Evolutionary conservation across 2,329 filamentous ascomycete species (phyloP).

Genomic region (Talaromyces sp.): DNA sequence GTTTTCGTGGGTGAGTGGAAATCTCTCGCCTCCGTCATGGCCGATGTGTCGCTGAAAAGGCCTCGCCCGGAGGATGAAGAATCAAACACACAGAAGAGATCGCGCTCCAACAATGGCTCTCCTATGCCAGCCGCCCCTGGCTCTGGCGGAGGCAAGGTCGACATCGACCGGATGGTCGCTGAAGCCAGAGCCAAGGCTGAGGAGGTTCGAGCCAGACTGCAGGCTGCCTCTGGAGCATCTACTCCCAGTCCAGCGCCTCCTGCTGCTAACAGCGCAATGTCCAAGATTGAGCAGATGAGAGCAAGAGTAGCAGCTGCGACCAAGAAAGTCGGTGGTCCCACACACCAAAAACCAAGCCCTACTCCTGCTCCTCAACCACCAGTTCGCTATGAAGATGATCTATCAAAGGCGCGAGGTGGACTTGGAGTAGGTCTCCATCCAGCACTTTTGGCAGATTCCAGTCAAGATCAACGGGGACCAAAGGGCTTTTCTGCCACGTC

Average conservation of each 20-base stretch:
- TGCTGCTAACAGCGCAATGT: constrained; percentile 44
- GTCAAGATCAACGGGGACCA: constrained; percentile 37
- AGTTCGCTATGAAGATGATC: constrained; percentile 43
- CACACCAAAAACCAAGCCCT: constrained; percentile 41
- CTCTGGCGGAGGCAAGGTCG: constrained; percentile 29
- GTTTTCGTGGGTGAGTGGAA: constrained; percentile 16
- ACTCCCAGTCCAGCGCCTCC: constrained; percentile 31
- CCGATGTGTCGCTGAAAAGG: constrained; percentile 42
- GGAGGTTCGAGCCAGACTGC: constrained; percentile 42
- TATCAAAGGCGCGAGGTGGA: constrained; percentile 55
- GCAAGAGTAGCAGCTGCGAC: constrained; percentile 74
- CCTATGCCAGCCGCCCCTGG: constrained; percentile 35
- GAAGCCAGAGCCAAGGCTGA: constrained; percentile 44
- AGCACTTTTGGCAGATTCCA: constrained; percentile 53
- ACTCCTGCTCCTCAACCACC: constrained; percentile 33
- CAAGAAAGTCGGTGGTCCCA: constrained; percentile 38
- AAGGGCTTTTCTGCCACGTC: constrained; percentile 49
- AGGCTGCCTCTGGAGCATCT: constrained; percentile 27
- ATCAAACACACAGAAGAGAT: constrained; percentile 40
- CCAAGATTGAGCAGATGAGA: constrained; percentile 70
- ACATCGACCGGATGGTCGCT: constrained; percentile 43
- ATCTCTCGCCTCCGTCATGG: constrained; percentile 28
- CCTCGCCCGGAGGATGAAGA: constrained; percentile 44
- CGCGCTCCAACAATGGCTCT: constrained; percentile 46
- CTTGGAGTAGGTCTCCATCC: constrained; percentile 73